Conservation (phyloP, 2,329 filamentous ascomycete genomes). For the Hansfordia pulvinata region DNA sequence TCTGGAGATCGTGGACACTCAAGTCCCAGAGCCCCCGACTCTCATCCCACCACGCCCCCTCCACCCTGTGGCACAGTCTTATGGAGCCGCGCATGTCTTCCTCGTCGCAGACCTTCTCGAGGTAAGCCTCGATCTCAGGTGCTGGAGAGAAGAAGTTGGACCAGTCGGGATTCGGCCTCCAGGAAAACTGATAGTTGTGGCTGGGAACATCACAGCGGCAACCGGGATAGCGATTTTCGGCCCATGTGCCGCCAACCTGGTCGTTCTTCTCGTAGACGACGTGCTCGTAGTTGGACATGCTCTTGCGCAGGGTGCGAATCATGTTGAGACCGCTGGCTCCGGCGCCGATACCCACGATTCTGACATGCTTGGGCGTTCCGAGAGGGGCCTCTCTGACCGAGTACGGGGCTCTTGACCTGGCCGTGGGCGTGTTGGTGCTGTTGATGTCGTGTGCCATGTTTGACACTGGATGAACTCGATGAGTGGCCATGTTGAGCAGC, state of each 20-base stretch:
- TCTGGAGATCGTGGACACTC: slow-evolving; percentile 22
- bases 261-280: slow-evolving; percentile 42
- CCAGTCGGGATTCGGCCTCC: slow-evolving; percentile 46
- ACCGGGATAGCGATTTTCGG: slow-evolving; percentile 44
- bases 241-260: slow-evolving; percentile 43
- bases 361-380: slow-evolving; percentile 23
- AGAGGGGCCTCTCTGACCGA: slow-evolving; percentile 21
- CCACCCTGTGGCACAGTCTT: slow-evolving; percentile 27
- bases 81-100: slow-evolving; percentile 29
- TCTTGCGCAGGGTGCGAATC: slow-evolving; percentile 27
- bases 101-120: slow-evolving; percentile 31
- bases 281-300: slow-evolving; percentile 27
- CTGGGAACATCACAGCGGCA: slow-evolving; percentile 42
- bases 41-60: slow-evolving; percentile 30
- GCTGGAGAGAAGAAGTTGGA: slow-evolving; percentile 40
- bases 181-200: slow-evolving; percentile 51
- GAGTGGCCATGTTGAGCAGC: slow-evolving; percentile 14
- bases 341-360: slow-evolving; percentile 29
- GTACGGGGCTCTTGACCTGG: slow-evolving; percentile 13
- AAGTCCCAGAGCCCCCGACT: slow-evolving; percentile 26
- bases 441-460: slow-evolving; percentile 5
- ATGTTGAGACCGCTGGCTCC: slow-evolving; percentile 30
- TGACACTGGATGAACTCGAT: slow-evolving; percentile 7
- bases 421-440: slow-evolving; percentile 7
- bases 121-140: slow-evolving; percentile 40